Base-by-base conservation (phyloP, 352 stramenopile species). In the Bremia lactucae region DNA sequence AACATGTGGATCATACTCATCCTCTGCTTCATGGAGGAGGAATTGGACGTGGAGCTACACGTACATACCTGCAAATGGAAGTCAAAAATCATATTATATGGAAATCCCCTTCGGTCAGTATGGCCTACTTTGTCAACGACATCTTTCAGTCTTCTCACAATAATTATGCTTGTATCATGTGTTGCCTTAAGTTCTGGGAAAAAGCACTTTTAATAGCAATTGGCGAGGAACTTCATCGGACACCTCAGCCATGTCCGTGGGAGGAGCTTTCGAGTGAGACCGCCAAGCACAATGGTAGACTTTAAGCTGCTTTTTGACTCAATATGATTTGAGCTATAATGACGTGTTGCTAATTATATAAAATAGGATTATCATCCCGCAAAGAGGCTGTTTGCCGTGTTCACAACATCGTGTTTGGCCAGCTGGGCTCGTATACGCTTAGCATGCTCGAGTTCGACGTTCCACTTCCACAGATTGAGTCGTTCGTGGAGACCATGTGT, bases 371-470 rank as follows among this genome's bases (percentile, higher is more conserved):
- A 0, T 60, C 68, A 15, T 83, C 72, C 11, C 76, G 79, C 18
- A 72, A 92, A 65, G 79, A 92, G 49, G 79, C 79, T 14, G 79
- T 92, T 25, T 73, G 64, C 16, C 74, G 73, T 6, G 76, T 92
- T 14, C 79, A 92, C 68, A 92, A 92, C 42, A 92, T 92, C 31
- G 75, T 92, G 44, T 92, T 92, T 42, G 79, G 79, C 2, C 79
- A 92, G 51, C 40, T 89, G 3, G 79, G 76, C 2, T 92, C 76
- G 16, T 92, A 89, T 52, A 92, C 76, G 6, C 42, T 92, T 37
- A 92, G 79, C 42, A 92, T 92, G 79, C 74, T 89, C 29, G 76
- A 92, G 59, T 88, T 92, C 23, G 74, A 89, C 19, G 76, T 92
- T 13, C 68, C 76, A 4, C 63, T 87, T 25, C 33, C 59, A 8